A percentile compares a stretch with the other conserved stretches of the same genome.
These are phyloP conservation scores for Entrophospora sp. DNA, from an alignment of 192 early-diverging fungal genomes.

Conservation along the genomic window DNA sequence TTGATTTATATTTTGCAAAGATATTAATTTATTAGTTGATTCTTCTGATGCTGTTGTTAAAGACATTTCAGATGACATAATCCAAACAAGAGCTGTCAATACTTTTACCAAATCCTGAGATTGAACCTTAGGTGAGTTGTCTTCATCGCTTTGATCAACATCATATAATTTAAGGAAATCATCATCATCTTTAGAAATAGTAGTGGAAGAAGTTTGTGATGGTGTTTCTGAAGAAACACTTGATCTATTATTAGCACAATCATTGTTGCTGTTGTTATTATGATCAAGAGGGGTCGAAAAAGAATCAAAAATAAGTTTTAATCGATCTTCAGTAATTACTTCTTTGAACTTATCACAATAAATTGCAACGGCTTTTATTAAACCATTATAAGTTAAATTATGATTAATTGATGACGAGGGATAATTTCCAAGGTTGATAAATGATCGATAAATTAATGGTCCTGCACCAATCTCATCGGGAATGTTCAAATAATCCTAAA, in stretches of 20 bases:
- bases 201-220: too few species aligned
- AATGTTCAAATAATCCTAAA: not conserved
- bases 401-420: not conserved
- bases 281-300: not conserved
- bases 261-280: not conserved
- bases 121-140: not conserved
- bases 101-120: not conserved
- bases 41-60: not conserved
- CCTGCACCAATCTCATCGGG: not conserved
- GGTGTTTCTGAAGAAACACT: not conserved
- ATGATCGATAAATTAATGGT: slow-evolving; percentile 4
- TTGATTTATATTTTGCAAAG: not conserved
- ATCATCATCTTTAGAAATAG: not conserved
- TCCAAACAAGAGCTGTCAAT: slow-evolving; percentile 4
- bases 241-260: not conserved
- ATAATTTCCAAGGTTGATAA: slow-evolving; percentile 7
- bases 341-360: slow-evolving; percentile 1
- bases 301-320: slow-evolving; percentile 14
- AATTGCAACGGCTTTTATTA: not conserved
- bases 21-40: not conserved
- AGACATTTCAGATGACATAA: slow-evolving; percentile 3
- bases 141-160: not conserved
- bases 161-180: not conserved
- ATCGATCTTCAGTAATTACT: not conserved
- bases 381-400: not conserved